Conservation (phyloP, 257 asterid genomes). For the Solanum acaule region DNA sequence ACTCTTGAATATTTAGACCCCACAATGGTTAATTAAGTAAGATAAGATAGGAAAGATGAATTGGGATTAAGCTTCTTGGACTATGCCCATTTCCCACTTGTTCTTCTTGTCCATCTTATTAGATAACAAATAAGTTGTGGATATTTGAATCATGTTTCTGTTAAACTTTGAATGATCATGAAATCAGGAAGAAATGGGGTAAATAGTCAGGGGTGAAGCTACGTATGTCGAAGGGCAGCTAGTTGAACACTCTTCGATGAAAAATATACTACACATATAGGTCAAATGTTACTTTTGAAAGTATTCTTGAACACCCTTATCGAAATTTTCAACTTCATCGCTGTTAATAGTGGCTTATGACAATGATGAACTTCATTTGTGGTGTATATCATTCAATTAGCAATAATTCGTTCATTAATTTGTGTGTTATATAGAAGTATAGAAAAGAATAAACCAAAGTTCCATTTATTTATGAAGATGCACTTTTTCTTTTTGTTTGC, state of each 20-base stretch:
- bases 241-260: not conserved
- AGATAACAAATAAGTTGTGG: conserved; percentile 26
- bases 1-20: conserved; percentile 30
- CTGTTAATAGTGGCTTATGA: not conserved
- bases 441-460: not conserved
- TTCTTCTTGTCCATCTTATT: conserved; percentile 16
- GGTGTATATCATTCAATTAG: not conserved
- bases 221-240: not conserved
- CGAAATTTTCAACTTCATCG: not conserved
- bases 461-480: not conserved
- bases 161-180: not conserved
- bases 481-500: not conserved
- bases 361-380: not conserved
- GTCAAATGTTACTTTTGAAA: not conserved
- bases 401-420: not conserved
- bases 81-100: conserved; percentile 60
- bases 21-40: conserved; percentile 31
- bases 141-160: not conserved
- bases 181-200: not conserved
- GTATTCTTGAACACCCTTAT: not conserved
- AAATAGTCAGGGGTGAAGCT: not conserved
- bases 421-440: not conserved
- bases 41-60: conserved; percentile 54
- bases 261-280: not conserved
- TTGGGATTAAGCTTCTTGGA: conserved; percentile 66